Conservation (phyloP, 2,329 filamentous ascomycete genomes). For the Cladosporium sp. region DNA sequence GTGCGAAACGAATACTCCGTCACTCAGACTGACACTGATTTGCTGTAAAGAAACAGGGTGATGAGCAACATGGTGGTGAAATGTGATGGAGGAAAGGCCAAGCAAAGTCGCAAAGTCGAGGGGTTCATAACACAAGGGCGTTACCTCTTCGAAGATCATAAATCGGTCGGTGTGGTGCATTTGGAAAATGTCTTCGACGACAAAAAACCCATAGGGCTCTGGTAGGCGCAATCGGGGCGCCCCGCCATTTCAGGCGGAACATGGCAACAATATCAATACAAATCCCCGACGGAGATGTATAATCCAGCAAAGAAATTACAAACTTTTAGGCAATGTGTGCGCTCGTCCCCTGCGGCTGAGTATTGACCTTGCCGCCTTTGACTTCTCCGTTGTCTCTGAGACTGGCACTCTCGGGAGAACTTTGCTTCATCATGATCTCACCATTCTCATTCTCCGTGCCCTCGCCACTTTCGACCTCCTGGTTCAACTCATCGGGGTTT, state of each 20-base stretch:
- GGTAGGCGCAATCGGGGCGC: not conserved
- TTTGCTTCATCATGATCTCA: not conserved
- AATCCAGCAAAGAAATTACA: not conserved
- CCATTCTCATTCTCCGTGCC: not conserved
- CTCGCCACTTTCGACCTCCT: slow-evolving; percentile 2
- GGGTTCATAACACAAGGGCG: no score
- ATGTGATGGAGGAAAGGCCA: no score
- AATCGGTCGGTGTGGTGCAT: no score
- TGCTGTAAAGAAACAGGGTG: no score
- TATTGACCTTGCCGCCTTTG: not conserved
- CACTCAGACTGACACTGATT: not conserved
- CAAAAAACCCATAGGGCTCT: not conserved
- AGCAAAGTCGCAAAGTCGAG: no score
- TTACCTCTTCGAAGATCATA: no score
- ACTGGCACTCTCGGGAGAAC: slow-evolving; percentile 2
- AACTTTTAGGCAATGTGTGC: not conserved
- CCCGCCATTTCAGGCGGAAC: not conserved
- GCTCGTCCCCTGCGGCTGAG: not conserved
- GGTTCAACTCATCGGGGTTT: slow-evolving; percentile 3
- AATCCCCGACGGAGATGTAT: not conserved
- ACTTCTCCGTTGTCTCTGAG: not conserved
- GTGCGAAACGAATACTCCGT: not conserved
- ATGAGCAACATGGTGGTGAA: no score
- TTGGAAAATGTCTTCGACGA: no score
- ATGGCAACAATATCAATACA: slow-evolving; percentile 1